Percentiles rank a stretch among this genome's conserved stretches.
Evolutionary conservation across 2,329 filamentous ascomycete genomes (phyloP).

Genomic region (Cadophora sp.): DNA sequence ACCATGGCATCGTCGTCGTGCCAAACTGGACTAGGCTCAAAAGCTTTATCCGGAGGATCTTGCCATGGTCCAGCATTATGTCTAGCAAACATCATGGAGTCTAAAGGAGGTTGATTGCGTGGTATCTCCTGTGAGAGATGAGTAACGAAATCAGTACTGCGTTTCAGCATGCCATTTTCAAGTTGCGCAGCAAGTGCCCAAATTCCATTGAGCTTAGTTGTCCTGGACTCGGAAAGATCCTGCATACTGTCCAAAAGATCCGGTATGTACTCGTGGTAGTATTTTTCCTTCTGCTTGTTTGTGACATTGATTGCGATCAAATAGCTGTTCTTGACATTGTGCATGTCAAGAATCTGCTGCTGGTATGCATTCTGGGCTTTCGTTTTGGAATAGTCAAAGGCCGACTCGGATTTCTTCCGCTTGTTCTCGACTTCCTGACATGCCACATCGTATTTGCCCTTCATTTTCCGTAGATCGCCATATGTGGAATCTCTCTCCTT

Average conservation of each 20-base stretch:
- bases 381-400: slow-evolving; percentile 84
- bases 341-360: slow-evolving; percentile 93
- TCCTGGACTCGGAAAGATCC: slow-evolving; percentile 89
- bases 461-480: slow-evolving; percentile 84
- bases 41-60: slow-evolving; percentile 83
- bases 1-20: slow-evolving; percentile 90
- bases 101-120: slow-evolving; percentile 85
- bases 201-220: slow-evolving; percentile 80
- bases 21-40: slow-evolving; percentile 97
- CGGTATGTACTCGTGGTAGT: slow-evolving; percentile 96
- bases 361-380: slow-evolving; percentile 93
- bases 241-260: slow-evolving; percentile 93
- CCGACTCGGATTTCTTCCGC: slow-evolving; percentile 92
- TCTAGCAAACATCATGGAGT: slow-evolving; percentile 97
- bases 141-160: slow-evolving; percentile 74
- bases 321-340: slow-evolving; percentile 98
- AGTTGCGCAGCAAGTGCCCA: slow-evolving; percentile 84
- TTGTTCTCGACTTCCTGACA: slow-evolving; percentile 95
- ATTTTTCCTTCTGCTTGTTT: slow-evolving; percentile 96
- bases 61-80: slow-evolving; percentile 87
- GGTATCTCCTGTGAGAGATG: slow-evolving; percentile 82
- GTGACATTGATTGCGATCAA: slow-evolving; percentile 95
- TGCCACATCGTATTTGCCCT: slow-evolving; percentile 88
- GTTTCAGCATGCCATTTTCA: slow-evolving; percentile 78
- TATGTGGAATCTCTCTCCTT: slow-evolving; percentile 88